Conservation (phyloP, 495 filamentous ascomycete species). For the Xanthoparmelia taractica region DNA sequence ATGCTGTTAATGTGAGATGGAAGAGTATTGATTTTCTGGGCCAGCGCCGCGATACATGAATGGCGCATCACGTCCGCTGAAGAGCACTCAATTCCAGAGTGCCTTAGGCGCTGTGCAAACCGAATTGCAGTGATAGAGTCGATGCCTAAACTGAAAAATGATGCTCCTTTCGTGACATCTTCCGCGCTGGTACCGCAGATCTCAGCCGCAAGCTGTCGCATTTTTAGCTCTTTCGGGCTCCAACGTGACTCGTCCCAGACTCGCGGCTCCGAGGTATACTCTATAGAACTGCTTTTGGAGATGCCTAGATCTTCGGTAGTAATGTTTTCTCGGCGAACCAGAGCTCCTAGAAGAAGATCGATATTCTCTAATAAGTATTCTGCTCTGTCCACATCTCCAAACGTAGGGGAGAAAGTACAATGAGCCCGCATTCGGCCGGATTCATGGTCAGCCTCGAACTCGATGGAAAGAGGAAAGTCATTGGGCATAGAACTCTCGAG, state of each 20-base stretch:
- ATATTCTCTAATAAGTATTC: slow-evolving; percentile 31
- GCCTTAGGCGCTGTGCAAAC: slow-evolving; percentile 29
- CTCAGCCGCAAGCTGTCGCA: slow-evolving; percentile 23
- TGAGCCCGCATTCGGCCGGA: slow-evolving; percentile 23
- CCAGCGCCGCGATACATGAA: slow-evolving; percentile 29
- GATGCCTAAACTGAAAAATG: slow-evolving; percentile 33
- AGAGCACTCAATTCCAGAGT: slow-evolving; percentile 26
- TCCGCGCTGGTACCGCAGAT: slow-evolving; percentile 23
- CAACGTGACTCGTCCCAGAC: slow-evolving; percentile 27
- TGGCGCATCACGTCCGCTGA: slow-evolving; percentile 35
- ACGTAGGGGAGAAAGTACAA: slow-evolving; percentile 26
- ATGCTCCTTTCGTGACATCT: slow-evolving; percentile 28
- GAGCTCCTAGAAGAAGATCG: slow-evolving; percentile 29
- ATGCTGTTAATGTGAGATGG: neutral
- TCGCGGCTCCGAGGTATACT: slow-evolving; percentile 5
- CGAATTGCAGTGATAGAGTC: slow-evolving; percentile 36
- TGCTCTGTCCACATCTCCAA: slow-evolving; percentile 23
- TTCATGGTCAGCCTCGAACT: slow-evolving; percentile 28
- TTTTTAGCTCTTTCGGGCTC: slow-evolving; percentile 24
- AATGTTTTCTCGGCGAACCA: slow-evolving; percentile 27
- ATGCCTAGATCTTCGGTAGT: slow-evolving; percentile 16
- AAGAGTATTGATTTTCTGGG: slow-evolving; percentile 22
- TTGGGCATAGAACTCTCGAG: slow-evolving; percentile 32
- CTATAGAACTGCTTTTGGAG: neutral
- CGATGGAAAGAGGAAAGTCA: slow-evolving; percentile 33